phyloP scores from a whole-genome alignment of 2,329 filamentous ascomycete genomes.

The Dactylonectria macrodidyma region DNA sequence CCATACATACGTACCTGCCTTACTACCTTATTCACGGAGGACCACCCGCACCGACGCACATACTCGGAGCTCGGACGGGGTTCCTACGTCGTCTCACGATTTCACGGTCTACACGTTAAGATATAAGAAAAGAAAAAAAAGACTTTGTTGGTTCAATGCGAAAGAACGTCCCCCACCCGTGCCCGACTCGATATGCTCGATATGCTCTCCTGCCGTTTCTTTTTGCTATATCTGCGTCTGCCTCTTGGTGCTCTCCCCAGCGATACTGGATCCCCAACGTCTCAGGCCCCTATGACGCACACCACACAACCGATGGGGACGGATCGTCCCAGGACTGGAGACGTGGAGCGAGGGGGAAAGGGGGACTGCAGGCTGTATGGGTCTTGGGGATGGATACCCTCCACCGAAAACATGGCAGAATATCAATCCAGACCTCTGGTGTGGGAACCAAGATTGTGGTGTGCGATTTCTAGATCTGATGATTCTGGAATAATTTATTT shows the following conservation, averaged over 20 bases:
- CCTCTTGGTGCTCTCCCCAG: not conserved
- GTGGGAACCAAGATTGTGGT: slow-evolving; percentile 14
- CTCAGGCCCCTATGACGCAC: not conserved
- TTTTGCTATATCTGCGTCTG: slow-evolving; percentile 10
- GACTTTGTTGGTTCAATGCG: slow-evolving; percentile 43
- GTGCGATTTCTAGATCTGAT: slow-evolving; percentile 4
- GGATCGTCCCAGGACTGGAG: not conserved
- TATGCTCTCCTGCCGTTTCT: slow-evolving; percentile 20
- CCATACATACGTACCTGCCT: slow-evolving; percentile 49
- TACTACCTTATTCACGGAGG: slow-evolving; percentile 32
- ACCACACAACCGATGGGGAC: not conserved
- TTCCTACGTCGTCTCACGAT: slow-evolving; percentile 46
- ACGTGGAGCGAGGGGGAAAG: not conserved
- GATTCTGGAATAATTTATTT: slow-evolving; percentile 18
- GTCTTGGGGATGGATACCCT: slow-evolving; percentile 1
- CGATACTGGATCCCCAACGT: not conserved
- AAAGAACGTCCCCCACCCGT: slow-evolving; percentile 40
- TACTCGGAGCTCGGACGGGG: slow-evolving; percentile 34
- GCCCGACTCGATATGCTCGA: slow-evolving; percentile 34
- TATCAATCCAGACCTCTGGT: slow-evolving; percentile 20
- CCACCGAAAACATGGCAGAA: slow-evolving; percentile 17
- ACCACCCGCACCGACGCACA: slow-evolving; percentile 40
- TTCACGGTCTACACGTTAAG: slow-evolving; percentile 49
- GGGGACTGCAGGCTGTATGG: not conserved
- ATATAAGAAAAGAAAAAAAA: slow-evolving; percentile 48